Base-by-base conservation (phyloP, 768 basidiomycete genomes). In the Lactarius indigo region DNA sequence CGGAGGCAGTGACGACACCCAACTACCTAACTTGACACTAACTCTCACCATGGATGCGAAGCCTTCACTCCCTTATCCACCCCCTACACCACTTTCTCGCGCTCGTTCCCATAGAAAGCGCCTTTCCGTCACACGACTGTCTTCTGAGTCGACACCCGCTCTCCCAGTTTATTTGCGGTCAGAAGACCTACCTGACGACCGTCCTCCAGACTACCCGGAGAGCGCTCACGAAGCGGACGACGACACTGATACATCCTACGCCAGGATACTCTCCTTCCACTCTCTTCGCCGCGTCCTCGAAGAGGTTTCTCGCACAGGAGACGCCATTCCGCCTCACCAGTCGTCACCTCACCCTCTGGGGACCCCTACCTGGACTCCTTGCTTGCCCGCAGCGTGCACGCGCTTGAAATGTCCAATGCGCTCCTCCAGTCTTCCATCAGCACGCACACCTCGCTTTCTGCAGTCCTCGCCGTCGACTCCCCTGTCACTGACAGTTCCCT, bases 391-490 rank as follows among this genome's bases (percentile, higher is more conserved):
- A 92, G 90, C 69, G 90, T 94, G 17, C 87, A 92, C 76, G 92
- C 92, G 1, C 80, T 94, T 10, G 92, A 94, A 74, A 87, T 92
- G 81, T 94, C 92, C 5, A 94, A 94, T 65, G 83, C 86, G 3
- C 79, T 94, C 13, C 79, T 94, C 56, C 87, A 91, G 73, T 87
- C 85, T 15, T 89, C 89, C 26, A 87, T 92, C 71, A 84, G 87
- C 47, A 87, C 91, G 0, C 87, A 89, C 68, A 81, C 86, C 15
- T 84, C 79, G 39, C 78, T 83, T 42, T 80, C 80, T 39, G 76
- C 80, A 3, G 77, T 87, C 47, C 75, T 88, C 35, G 79, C 82
- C 28, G 72, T 81, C 18, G 85, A 84, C 64, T 47, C 65, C 2
- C 76, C 75, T 8, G 74, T 78, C 23, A 77, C 76, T 6, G 87